A percentile compares a stretch with the other conserved stretches of the same genome.
Conservation (phyloP, 2,329 filamentous ascomycete genomes). For the Diaporthe ampelina region DNA sequence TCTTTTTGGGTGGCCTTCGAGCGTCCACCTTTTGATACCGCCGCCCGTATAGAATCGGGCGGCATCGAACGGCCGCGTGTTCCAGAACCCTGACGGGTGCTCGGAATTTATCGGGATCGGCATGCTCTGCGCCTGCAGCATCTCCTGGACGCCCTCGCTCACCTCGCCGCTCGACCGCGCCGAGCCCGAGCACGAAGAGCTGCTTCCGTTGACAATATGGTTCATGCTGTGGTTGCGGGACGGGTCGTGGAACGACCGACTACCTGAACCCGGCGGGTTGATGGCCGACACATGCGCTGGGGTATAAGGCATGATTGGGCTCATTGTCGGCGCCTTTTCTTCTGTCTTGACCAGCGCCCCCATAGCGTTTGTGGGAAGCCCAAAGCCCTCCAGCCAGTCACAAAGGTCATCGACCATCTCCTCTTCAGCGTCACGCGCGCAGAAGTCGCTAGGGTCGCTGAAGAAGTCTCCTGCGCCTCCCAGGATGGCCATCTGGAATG, state of each 20-base stretch:
- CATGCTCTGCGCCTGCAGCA: conserved; percentile 51
- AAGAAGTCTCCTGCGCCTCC: conserved; percentile 68
- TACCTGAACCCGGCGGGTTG: conserved; percentile 32
- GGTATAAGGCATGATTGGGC: background rate
- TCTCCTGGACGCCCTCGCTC: conserved; percentile 42
- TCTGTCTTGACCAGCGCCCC: conserved; percentile 49
- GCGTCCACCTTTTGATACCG: conserved; percentile 54
- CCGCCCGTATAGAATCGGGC: conserved; percentile 49
- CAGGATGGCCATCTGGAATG: conserved; percentile 75
- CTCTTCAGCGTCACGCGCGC: conserved; percentile 47
- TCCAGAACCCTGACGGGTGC: conserved; percentile 52
- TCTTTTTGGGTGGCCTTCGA: conserved; percentile 52
- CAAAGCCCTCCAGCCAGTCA: conserved; percentile 66
- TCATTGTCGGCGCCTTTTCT: conserved; percentile 15
- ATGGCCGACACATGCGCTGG: conserved; percentile 4
- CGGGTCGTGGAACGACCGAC: conserved; percentile 32
- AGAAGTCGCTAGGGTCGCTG: conserved; percentile 57
- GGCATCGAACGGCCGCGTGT: conserved; percentile 42
- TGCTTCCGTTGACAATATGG: conserved; percentile 31
- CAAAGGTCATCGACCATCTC: conserved; percentile 58
- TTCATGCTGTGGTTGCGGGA: conserved; percentile 35
- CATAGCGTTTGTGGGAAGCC: conserved; percentile 59
- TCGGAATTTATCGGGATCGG: conserved; percentile 56
- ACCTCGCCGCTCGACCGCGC: conserved; percentile 38
- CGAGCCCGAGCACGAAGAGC: conserved; percentile 27